These are phyloP conservation scores for Sodiomyces alkalinus DNA, from an alignment of 2,329 filamentous ascomycete genomes.

Conservation along the genomic window DNA sequence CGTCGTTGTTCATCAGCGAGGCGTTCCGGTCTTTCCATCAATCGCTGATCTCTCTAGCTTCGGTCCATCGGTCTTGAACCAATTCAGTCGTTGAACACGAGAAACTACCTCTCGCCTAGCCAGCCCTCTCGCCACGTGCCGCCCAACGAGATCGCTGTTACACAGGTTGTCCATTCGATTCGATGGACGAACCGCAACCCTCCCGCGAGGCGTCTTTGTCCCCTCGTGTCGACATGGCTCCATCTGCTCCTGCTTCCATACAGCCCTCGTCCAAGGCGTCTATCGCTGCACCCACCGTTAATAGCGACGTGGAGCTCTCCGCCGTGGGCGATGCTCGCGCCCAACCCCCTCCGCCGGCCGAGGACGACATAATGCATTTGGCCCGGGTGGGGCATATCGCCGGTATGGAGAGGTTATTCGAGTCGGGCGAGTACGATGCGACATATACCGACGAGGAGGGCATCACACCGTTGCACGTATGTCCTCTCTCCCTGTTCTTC, in stretches of 20 bases:
- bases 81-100: too few species aligned
- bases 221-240: background rate
- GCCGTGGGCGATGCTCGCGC: slow-evolving; percentile 24
- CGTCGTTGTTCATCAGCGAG: too few species aligned
- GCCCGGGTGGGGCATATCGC: slow-evolving; percentile 75
- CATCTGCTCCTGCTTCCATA: slow-evolving; percentile 23
- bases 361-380: slow-evolving; percentile 90
- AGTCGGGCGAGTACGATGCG: slow-evolving; percentile 65
- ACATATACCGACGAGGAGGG: slow-evolving; percentile 79
- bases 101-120: slow-evolving; percentile 1
- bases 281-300: slow-evolving; percentile 38
- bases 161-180: too few species aligned
- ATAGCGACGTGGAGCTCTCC: slow-evolving; percentile 41
- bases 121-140: background rate
- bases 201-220: slow-evolving; percentile 14
- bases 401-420: slow-evolving; percentile 81
- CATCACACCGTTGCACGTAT: slow-evolving; percentile 88
- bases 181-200: slow-evolving; percentile 26
- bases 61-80: too few species aligned
- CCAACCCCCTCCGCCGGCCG: slow-evolving; percentile 15
- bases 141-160: too few species aligned
- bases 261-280: slow-evolving; percentile 40
- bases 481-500: slow-evolving; percentile 13
- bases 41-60: too few species aligned
- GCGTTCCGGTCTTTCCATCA: too few species aligned